These are phyloP conservation scores for Gypsophila paniculata DNA, from an alignment of 179 eudicot genomes.

Conservation along the genomic window DNA sequence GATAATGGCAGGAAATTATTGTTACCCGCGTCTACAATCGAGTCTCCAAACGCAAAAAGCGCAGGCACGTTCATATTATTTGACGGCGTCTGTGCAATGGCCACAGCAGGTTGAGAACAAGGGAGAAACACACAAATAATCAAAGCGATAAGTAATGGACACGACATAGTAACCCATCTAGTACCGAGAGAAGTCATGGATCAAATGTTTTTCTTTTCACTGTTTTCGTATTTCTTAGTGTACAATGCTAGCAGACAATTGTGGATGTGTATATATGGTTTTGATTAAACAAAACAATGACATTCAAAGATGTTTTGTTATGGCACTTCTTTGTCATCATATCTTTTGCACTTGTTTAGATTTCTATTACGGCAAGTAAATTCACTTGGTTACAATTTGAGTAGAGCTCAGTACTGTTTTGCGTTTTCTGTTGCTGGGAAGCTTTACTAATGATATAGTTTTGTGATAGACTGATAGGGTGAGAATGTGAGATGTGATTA, in stretches of 20 bases:
- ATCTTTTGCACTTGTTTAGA: background rate
- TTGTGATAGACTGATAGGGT: too few relatives aligned
- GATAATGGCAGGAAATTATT: slow-evolving; percentile 14
- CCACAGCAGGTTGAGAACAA: background rate
- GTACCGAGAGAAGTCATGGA: background rate
- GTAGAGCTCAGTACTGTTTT: background rate
- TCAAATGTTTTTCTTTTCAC: background rate
- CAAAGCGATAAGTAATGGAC: background rate
- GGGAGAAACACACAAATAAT: background rate
- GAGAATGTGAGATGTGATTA: too few relatives aligned
- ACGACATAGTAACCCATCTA: background rate
- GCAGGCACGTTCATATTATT: slow-evolving; percentile 10
- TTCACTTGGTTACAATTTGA: background rate
- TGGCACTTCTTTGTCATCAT: slow-evolving; percentile 12
- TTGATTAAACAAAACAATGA: background rate
- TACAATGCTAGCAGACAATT: background rate
- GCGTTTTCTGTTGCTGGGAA: too few relatives aligned
- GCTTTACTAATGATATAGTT: too few relatives aligned
- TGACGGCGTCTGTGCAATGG: background rate
- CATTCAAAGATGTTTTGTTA: background rate
- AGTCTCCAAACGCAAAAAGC: slow-evolving; percentile 23
- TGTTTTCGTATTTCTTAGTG: background rate
- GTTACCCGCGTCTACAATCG: slow-evolving; percentile 21
- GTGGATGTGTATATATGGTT: background rate
- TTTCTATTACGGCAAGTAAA: slow-evolving; percentile 10